A percentile compares a stretch with the other conserved stretches of the same genome.
Evolutionary conservation across 2,329 filamentous ascomycete genomes (phyloP).

Genomic region (Fusarium stilboides): DNA sequence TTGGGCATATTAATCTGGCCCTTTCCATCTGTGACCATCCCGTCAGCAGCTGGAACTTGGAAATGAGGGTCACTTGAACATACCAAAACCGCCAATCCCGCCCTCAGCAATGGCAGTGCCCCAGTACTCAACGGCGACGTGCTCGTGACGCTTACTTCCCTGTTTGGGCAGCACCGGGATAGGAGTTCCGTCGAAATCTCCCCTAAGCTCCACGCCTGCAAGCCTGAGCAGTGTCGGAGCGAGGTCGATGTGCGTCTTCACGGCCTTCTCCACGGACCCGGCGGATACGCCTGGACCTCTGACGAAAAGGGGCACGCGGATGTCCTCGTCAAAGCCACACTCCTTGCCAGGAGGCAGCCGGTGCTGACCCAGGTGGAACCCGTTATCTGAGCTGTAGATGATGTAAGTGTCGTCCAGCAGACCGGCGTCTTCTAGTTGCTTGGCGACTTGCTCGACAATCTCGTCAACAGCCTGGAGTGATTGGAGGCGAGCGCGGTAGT

Average conservation of each 20-base stretch:
- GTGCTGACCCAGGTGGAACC: conserved; percentile 73
- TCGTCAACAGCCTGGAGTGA: conserved; percentile 70
- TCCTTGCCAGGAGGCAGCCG: conserved; percentile 71
- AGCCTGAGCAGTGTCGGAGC: conserved; percentile 71
- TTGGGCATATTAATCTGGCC: conserved; percentile 48
- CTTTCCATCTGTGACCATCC: conserved; percentile 35
- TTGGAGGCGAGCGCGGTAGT: conserved; percentile 66
- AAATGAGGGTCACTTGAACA: neutral
- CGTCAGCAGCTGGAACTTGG: conserved; percentile 12
- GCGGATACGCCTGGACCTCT: conserved; percentile 68
- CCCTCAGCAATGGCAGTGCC: conserved; percentile 61
- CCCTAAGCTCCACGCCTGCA: conserved; percentile 58
- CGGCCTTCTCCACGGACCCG: conserved; percentile 57
- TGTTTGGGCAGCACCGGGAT: conserved; percentile 60
- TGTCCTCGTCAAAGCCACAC: conserved; percentile 72
- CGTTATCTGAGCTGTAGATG: conserved; percentile 73
- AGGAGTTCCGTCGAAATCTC: conserved; percentile 70
- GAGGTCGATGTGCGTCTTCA: conserved; percentile 75
- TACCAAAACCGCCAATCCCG: conserved; percentile 48
- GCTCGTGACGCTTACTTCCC: conserved; percentile 60
- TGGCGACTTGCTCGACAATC: conserved; percentile 64
- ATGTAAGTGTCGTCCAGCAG: conserved; percentile 74
- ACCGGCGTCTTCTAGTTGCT: conserved; percentile 64
- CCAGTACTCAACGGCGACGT: conserved; percentile 73
- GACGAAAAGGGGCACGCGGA: conserved; percentile 71